Percentiles rank a stretch among this genome's conserved stretches.
Evolutionary conservation across 2,329 filamentous ascomycete genomes (phyloP).

Genomic region (Ophiostoma australiae): DNA sequence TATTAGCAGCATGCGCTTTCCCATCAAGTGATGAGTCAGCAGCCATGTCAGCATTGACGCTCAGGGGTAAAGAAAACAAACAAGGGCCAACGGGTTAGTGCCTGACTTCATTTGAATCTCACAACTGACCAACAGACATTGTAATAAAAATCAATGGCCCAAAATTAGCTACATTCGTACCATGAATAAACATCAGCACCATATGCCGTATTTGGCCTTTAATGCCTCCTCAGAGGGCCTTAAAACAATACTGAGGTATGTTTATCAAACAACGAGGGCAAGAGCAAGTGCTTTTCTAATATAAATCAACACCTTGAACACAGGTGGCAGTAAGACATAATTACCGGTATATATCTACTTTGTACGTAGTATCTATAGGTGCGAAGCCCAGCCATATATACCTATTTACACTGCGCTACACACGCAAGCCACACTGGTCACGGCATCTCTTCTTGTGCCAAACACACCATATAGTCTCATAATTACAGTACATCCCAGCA

Average conservation of each 20-base stretch:
- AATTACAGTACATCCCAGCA: neutral
- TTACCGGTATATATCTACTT: neutral
- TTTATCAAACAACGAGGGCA: neutral
- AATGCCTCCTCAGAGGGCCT: too few relatives aligned
- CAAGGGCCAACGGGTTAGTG: neutral
- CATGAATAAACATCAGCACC: neutral
- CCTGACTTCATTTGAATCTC: neutral
- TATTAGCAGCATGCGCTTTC: neutral
- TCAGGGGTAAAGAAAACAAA: constrained; percentile 11
- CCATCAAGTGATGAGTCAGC: neutral
- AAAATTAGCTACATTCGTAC: neutral
- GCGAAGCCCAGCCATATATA: neutral
- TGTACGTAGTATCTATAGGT: neutral
- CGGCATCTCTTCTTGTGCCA: neutral
- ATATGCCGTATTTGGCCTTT: neutral
- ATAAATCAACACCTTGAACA: neutral
- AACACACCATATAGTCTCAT: too few relatives aligned
- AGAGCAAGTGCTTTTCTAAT: neutral
- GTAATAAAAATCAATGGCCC: neutral
- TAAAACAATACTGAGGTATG: too few relatives aligned
- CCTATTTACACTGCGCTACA: neutral
- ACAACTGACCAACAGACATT: neutral
- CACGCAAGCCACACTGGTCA: neutral
- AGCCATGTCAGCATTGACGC: neutral
- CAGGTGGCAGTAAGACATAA: too few relatives aligned